These are phyloP conservation scores for Arachnopeziza araneosa DNA, from an alignment of 2,329 filamentous ascomycete genomes.

Conservation along the genomic window DNA sequence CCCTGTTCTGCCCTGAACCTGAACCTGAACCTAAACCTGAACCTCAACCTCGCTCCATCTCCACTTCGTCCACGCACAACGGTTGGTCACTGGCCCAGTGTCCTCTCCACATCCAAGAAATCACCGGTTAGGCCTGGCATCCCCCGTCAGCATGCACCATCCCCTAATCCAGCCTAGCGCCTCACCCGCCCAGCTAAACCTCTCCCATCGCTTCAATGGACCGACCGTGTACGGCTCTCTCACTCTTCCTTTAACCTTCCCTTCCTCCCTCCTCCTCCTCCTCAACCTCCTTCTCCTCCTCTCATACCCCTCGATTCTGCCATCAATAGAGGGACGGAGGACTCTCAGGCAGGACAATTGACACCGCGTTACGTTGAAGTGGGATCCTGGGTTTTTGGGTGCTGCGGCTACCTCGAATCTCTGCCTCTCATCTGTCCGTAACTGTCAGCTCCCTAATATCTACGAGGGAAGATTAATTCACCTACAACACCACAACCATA, in stretches of 20 bases:
- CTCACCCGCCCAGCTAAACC: neutral
- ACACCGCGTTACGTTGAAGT: slow-evolving; percentile 21
- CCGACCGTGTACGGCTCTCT: slow-evolving; percentile 1
- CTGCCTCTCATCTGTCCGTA: slow-evolving; percentile 22
- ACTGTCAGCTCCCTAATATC: slow-evolving; percentile 20
- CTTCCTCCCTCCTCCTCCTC: slow-evolving; percentile 7
- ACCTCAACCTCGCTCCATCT: too few species aligned
- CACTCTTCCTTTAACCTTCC: slow-evolving; percentile 1
- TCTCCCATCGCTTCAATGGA: neutral
- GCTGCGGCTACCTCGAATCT: slow-evolving; percentile 18
- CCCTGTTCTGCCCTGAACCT: neutral
- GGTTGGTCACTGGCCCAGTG: neutral
- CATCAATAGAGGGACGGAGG: slow-evolving; percentile 17
- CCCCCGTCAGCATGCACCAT: neutral
- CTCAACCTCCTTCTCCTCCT: slow-evolving; percentile 12
- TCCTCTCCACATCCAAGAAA: neutral
- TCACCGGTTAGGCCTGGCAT: neutral
- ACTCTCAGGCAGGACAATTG: slow-evolving; percentile 15
- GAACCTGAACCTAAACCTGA: too few species aligned
- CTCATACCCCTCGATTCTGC: slow-evolving; percentile 14
- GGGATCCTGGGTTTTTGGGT: slow-evolving; percentile 5
- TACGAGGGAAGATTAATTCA: slow-evolving; percentile 14
- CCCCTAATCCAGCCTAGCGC: neutral
- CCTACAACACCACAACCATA: slow-evolving; percentile 2
- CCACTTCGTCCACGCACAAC: neutral